Evolutionary conservation across 1,284 basidiomycete genomes (phyloP).

Genomic region (Puccinia horiana): DNA sequence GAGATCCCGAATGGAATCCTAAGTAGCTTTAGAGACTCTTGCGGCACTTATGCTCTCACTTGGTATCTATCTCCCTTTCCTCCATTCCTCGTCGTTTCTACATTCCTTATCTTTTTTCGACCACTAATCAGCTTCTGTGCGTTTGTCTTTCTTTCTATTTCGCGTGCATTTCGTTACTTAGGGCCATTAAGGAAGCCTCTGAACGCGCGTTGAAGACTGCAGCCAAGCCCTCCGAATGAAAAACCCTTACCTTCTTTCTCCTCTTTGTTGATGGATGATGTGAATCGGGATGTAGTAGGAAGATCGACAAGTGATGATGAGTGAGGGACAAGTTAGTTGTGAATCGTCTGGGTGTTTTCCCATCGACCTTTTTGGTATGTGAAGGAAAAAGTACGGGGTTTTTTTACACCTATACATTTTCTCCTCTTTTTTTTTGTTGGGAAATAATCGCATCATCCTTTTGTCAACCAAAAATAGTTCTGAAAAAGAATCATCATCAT

Average conservation of each 20-base stretch:
- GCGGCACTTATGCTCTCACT: constrained; percentile 48
- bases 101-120: constrained; percentile 38
- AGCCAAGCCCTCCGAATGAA: not conserved
- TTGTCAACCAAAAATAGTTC: no score
- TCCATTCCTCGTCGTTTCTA: not conserved
- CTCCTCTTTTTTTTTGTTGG: not conserved
- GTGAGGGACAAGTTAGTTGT: not conserved
- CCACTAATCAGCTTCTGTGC: constrained; percentile 8
- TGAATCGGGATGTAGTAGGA: not conserved
- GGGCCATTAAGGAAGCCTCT: constrained; percentile 55
- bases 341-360: no score
- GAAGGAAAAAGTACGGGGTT: no score
- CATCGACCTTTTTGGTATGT: no score
- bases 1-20: constrained; percentile 44
- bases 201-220: constrained; percentile 53
- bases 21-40: constrained; percentile 42
- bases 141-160: not conserved
- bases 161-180: not conserved
- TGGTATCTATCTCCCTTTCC: constrained; percentile 13
- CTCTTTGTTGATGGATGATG: not conserved
- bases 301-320: no score
- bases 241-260: not conserved
- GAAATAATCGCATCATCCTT: no score
- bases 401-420: not conserved
- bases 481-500: no score